phyloP scores from a whole-genome alignment of 2,329 filamentous ascomycete genomes.

The Nothophaeocryptopus gaeumannii region DNA sequence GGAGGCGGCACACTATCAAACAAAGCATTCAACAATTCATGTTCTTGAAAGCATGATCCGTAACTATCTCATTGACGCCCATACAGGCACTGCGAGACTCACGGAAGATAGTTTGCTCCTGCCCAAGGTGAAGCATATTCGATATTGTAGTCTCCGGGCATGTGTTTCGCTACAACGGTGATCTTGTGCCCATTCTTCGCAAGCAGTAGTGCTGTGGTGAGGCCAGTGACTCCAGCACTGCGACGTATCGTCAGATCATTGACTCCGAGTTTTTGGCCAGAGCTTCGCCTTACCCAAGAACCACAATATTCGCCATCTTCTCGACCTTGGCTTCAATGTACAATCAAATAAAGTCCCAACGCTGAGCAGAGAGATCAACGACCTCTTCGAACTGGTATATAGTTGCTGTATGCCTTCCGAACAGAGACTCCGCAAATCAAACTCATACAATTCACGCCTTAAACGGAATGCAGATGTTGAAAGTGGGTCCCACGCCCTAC shows the following conservation, averaged over 20 bases:
- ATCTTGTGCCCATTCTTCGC: slow-evolving; percentile 59
- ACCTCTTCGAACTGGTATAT: no score
- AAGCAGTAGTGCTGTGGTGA: slow-evolving; percentile 63
- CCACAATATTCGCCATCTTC: slow-evolving; percentile 39
- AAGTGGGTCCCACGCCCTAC: no score
- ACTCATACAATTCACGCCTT: no score
- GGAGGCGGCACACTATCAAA: slow-evolving; percentile 3
- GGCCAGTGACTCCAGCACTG: slow-evolving; percentile 60
- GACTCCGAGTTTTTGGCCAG: neutral
- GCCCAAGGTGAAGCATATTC: slow-evolving; percentile 91
- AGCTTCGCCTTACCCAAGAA: slow-evolving; percentile 44
- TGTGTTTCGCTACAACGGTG: slow-evolving; percentile 78
- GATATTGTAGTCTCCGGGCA: slow-evolving; percentile 89
- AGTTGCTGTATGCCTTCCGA: no score
- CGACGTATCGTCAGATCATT: slow-evolving; percentile 1
- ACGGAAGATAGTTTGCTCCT: slow-evolving; percentile 72
- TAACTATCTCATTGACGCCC: neutral
- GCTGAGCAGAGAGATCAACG: no score
- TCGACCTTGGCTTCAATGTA: no score
- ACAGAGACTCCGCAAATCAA: no score
- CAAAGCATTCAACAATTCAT: neutral
- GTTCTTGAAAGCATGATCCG: no score
- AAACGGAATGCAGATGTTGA: no score
- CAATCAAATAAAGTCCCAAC: no score
- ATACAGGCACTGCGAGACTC: slow-evolving; percentile 2